phyloP scores from a whole-genome alignment of 495 filamentous ascomycete genomes.

The Cryomyces antarcticus region DNA sequence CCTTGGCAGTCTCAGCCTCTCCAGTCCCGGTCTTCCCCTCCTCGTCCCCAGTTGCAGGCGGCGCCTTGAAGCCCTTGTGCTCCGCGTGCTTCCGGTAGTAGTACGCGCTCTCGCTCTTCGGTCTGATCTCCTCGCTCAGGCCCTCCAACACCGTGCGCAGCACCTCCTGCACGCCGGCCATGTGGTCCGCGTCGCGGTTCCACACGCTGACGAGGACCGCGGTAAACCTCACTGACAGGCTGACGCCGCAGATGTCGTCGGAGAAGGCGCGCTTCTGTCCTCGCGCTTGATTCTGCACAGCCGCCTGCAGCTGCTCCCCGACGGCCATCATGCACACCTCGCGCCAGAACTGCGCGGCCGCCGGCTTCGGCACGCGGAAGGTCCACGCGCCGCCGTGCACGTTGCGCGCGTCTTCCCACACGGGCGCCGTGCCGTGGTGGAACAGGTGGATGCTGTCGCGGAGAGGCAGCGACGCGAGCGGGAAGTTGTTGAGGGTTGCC shows the following conservation, averaged over 20 bases:
- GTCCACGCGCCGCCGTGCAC: constrained; percentile 66
- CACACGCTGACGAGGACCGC: constrained; percentile 66
- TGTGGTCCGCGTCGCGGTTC: constrained; percentile 58
- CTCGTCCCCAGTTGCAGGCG: no score
- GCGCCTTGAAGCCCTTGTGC: constrained; percentile 28
- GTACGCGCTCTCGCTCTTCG: constrained; percentile 41
- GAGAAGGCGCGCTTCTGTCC: constrained; percentile 23
- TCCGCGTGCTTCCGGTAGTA: constrained; percentile 43
- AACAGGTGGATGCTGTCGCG: constrained; percentile 76
- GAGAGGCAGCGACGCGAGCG: constrained; percentile 51
- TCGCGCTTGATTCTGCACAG: constrained; percentile 16
- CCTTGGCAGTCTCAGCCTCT: no score
- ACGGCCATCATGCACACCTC: constrained; percentile 63
- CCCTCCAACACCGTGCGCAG: constrained; percentile 45
- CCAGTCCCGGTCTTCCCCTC: no score
- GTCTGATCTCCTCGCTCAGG: constrained; percentile 43
- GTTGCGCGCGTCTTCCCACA: constrained; percentile 85
- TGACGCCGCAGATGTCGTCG: constrained; percentile 64
- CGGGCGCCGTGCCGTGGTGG: constrained; percentile 63
- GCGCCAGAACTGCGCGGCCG: constrained; percentile 57
- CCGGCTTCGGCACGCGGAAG: constrained; percentile 60
- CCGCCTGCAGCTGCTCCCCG: constrained; percentile 64
- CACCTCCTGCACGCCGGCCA: constrained; percentile 50
- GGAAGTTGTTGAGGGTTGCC: constrained; percentile 78
- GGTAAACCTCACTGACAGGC: constrained; percentile 52